Percentiles rank a stretch among this genome's conserved stretches.
Evolutionary conservation across 495 filamentous ascomycete genomes (phyloP).

Genomic region (Annulohypoxylon stygium): DNA sequence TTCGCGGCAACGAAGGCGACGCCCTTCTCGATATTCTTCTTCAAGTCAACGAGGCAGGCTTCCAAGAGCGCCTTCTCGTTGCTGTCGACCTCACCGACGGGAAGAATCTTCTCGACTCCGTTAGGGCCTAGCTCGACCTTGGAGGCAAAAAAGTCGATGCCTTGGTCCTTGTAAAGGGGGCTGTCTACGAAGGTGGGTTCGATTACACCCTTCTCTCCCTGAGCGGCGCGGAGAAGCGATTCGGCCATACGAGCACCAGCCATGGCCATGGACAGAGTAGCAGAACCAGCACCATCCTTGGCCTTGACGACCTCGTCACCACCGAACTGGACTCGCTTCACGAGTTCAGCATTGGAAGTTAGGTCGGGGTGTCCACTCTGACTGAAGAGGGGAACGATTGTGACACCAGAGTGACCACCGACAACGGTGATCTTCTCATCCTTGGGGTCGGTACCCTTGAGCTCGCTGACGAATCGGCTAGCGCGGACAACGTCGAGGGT

Average conservation of each 20-base stretch:
- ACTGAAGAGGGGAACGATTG: conserved; percentile 96
- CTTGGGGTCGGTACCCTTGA: conserved; percentile 89
- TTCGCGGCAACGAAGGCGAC: conserved; percentile 64
- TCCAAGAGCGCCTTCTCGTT: conserved; percentile 92
- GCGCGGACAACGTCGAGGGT: conserved; percentile 99
- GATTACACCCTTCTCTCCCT: conserved; percentile 93
- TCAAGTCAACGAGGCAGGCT: conserved; percentile 84
- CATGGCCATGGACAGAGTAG: conserved; percentile 99
- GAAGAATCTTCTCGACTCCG: conserved; percentile 92
- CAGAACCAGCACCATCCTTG: conserved; percentile 97
- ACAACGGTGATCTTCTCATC: conserved; percentile 95
- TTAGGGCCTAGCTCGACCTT: conserved; percentile 94
- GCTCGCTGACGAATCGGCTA: conserved; percentile 93
- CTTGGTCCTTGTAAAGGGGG: conserved; percentile 97
- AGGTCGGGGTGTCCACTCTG: conserved; percentile 91
- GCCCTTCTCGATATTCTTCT: conserved; percentile 78
- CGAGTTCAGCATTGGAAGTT: conserved; percentile 77
- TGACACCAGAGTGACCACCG: conserved; percentile 96
- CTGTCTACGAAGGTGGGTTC: conserved; percentile 98
- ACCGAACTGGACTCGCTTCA: conserved; percentile 98
- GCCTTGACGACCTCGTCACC: conserved; percentile 99
- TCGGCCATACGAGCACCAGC: conserved; percentile 98
- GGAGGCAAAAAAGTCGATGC: conserved; percentile 94
- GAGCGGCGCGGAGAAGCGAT: conserved; percentile 88
- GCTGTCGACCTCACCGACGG: conserved; percentile 82